Conservation (phyloP, 108 stramenopile species). For the Nitzschia putrida region DNA sequence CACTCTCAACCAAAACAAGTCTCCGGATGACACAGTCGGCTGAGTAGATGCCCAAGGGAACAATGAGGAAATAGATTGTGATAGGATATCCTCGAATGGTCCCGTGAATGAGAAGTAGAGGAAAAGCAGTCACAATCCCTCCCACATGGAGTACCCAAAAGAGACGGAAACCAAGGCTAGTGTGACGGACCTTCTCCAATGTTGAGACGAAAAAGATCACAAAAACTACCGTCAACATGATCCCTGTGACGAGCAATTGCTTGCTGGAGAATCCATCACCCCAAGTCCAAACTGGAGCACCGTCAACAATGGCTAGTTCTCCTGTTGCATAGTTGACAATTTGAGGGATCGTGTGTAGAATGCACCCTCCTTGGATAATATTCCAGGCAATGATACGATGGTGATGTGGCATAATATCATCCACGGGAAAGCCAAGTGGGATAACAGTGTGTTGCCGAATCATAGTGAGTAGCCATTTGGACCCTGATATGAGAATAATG, state of each 20-base stretch:
- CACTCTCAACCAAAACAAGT: background rate
- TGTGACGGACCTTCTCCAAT: constrained; percentile 21
- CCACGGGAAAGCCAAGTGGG: constrained; percentile 24
- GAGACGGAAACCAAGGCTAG: constrained; percentile 28
- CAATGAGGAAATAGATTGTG: constrained; percentile 9
- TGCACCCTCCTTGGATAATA: constrained; percentile 28
- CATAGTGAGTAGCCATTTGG: constrained; percentile 7
- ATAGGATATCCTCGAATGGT: constrained; percentile 21
- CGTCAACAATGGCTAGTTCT: constrained; percentile 1
- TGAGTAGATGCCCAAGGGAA: constrained; percentile 22
- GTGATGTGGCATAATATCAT: constrained; percentile 35
- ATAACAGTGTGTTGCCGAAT: constrained; percentile 5
- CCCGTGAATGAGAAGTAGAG: constrained; percentile 30
- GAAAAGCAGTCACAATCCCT: constrained; percentile 17
- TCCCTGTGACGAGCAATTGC: constrained; percentile 28
- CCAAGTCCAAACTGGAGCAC: constrained; percentile 9
- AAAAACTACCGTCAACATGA: constrained; percentile 26
- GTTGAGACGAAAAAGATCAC: constrained; percentile 31
- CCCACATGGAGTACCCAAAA: constrained; percentile 33
- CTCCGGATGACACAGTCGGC: constrained; percentile 23
- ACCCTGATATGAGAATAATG: background rate
- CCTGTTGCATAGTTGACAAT: constrained; percentile 35
- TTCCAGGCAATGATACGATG: constrained; percentile 24
- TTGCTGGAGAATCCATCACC: constrained; percentile 33
- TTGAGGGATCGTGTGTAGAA: constrained; percentile 32